Evolutionary conservation across 192 early-diverging fungal genomes (phyloP).

Genomic region (Jimgerdemannia flammicorona): DNA sequence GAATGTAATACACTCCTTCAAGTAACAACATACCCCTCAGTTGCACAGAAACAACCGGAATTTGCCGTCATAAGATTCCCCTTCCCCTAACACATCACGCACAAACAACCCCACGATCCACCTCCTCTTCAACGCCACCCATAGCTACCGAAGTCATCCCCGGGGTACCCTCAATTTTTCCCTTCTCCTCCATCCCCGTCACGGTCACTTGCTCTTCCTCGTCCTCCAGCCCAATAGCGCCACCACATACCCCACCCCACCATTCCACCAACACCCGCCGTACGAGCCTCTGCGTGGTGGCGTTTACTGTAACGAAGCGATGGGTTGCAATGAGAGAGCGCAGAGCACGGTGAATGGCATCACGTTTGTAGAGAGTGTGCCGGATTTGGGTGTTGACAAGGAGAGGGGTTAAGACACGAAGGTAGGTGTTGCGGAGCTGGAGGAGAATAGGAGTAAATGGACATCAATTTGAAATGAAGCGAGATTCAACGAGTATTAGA

Average conservation of each 20-base stretch:
- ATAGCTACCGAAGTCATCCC: no score
- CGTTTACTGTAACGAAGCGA: constrained; percentile 32
- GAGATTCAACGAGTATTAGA: not conserved
- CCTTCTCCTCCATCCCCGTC: not conserved
- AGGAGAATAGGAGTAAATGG: not conserved
- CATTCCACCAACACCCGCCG: constrained; percentile 41
- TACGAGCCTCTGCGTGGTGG: constrained; percentile 42
- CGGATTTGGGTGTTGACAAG: constrained; percentile 58
- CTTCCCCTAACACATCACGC: no score
- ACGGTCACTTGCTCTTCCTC: not conserved
- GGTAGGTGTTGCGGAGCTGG: constrained; percentile 61
- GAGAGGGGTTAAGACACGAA: constrained; percentile 61
- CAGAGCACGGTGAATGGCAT: constrained; percentile 40
- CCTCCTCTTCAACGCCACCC: no score
- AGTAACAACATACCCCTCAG: no score
- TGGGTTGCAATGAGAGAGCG: constrained; percentile 33
- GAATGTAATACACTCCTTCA: no score
- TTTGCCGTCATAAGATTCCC: no score
- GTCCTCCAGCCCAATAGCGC: not conserved
- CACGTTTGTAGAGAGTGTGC: constrained; percentile 40
- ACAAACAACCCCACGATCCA: no score
- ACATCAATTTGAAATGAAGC: not conserved
- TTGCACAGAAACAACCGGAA: no score
- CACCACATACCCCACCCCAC: constrained; percentile 31
- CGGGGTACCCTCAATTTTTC: not conserved